Conservation (phyloP, 345 rosid species). For the Citrus mangshanensis region DNA sequence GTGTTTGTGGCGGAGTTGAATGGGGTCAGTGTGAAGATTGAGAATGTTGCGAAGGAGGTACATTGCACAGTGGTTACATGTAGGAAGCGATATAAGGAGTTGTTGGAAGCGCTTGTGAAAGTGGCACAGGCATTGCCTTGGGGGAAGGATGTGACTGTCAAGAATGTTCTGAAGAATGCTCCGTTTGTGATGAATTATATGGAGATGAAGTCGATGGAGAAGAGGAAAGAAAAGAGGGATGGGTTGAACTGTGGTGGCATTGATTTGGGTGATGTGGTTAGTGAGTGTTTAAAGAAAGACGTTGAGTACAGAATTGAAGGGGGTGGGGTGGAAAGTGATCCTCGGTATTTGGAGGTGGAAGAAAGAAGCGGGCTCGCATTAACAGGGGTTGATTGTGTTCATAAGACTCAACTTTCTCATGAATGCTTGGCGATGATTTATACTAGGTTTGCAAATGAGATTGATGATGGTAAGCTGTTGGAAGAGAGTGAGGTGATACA, state of each 20-base stretch:
- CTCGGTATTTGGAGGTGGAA: conserved; percentile 31
- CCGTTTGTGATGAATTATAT: conserved; percentile 52
- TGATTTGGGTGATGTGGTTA: conserved; percentile 32
- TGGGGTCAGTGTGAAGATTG: conserved; percentile 45
- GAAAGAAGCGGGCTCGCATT: conserved; percentile 11
- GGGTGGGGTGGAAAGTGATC: conserved; percentile 12
- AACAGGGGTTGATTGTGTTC: conserved; percentile 1
- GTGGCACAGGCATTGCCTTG: conserved; percentile 75
- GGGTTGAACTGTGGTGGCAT: conserved; percentile 7
- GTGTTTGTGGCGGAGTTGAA: conserved; percentile 61
- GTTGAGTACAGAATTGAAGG: conserved; percentile 28
- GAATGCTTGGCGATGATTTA: conserved; percentile 49
- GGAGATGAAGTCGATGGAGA: conserved; percentile 67
- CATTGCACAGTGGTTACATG: conserved; percentile 39
- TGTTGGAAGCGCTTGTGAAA: conserved; percentile 57
- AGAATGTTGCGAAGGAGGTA: conserved; percentile 47
- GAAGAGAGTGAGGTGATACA: conserved; percentile 12
- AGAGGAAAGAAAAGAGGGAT: conserved; percentile 8
- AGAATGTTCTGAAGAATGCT: conserved; percentile 65
- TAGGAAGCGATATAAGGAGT: conserved; percentile 55
- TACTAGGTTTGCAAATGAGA: conserved; percentile 32
- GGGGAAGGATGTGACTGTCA: conserved; percentile 69
- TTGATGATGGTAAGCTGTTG: conserved; percentile 3
- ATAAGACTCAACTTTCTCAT: conserved; percentile 40
- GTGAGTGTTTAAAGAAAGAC: conserved; percentile 49